Conservation (phyloP, 2,329 filamentous ascomycete species). For the Leptographium flavum region DNA sequence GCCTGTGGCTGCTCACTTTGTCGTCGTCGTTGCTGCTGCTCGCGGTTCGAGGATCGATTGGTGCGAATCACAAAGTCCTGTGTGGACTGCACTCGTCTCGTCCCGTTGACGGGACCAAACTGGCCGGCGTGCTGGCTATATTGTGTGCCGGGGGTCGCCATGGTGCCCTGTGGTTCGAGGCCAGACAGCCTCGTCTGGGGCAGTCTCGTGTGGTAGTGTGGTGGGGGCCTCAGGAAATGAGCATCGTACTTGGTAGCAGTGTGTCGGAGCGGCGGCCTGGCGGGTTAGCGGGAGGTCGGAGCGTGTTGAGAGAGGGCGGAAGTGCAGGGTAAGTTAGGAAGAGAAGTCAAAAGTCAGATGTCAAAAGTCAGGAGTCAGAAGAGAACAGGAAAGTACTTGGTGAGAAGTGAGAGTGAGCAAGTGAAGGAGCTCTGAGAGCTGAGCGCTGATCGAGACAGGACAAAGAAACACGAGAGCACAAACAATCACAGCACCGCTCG, state of each 20-base stretch:
- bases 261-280: no score
- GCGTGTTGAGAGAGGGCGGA: no score
- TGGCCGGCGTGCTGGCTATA: not conserved
- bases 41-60: slow-evolving; percentile 9
- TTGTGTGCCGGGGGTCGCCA: not conserved
- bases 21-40: not conserved
- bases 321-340: no score
- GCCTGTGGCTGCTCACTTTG: not conserved
- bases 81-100: slow-evolving; percentile 4
- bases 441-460: no score
- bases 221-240: slow-evolving; percentile 9
- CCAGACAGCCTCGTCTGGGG: slow-evolving; percentile 7
- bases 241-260: not conserved
- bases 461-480: no score
- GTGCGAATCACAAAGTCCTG: slow-evolving; percentile 16
- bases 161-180: not conserved
- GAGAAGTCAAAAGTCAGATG: no score
- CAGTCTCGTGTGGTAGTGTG: slow-evolving; percentile 4
- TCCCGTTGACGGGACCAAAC: not conserved
- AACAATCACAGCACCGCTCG: no score
- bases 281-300: no score
- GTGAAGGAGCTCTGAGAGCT: no score
- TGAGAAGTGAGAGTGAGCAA: no score
- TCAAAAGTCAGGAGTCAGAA: no score
- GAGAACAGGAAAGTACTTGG: no score